Evolutionary conservation across 225 moss, liverwort and hornwort species (phyloP).

Genomic region (Bryoerythrophyllum caledonicum): DNA sequence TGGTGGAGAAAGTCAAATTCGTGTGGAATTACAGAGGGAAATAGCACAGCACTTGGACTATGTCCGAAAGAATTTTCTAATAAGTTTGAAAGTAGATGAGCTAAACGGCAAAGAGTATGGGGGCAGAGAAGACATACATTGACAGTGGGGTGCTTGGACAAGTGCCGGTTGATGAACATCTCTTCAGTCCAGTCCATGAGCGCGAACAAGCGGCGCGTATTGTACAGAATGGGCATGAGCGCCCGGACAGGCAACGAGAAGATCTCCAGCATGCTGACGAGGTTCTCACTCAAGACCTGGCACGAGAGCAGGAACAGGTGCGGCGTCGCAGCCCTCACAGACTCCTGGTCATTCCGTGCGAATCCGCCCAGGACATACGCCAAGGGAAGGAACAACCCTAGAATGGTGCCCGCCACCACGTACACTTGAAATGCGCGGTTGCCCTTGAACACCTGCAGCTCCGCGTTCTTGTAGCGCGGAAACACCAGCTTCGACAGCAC

Average conservation of each 20-base stretch:
- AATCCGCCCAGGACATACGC: constrained; percentile 60
- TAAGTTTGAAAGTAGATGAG: background rate
- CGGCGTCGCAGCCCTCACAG: constrained; percentile 48
- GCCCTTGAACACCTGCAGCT: constrained; percentile 50
- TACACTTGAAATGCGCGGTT: constrained; percentile 51
- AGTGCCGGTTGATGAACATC: constrained; percentile 33
- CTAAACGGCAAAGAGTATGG: too few species aligned
- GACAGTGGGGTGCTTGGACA: constrained; percentile 31
- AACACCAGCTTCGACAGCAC: constrained; percentile 66
- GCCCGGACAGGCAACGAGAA: constrained; percentile 57
- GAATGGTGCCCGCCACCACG: constrained; percentile 41
- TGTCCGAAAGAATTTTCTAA: background rate
- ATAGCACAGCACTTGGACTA: background rate
- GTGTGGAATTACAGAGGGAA: background rate
- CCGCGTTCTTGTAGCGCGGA: constrained; percentile 51
- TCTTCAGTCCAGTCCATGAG: constrained; percentile 50
- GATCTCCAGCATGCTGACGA: constrained; percentile 49
- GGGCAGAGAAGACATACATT: constrained; percentile 25
- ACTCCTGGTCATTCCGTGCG: constrained; percentile 46
- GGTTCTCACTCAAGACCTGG: constrained; percentile 61
- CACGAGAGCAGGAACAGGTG: constrained; percentile 58
- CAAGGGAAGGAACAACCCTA: constrained; percentile 55
- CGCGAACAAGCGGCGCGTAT: constrained; percentile 45
- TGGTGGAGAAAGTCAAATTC: background rate
- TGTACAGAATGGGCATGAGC: constrained; percentile 53